These are phyloP conservation scores for Leptomonas pyrrhocoris DNA, from an alignment of 208 protist genomes.

Conservation along the genomic window DNA sequence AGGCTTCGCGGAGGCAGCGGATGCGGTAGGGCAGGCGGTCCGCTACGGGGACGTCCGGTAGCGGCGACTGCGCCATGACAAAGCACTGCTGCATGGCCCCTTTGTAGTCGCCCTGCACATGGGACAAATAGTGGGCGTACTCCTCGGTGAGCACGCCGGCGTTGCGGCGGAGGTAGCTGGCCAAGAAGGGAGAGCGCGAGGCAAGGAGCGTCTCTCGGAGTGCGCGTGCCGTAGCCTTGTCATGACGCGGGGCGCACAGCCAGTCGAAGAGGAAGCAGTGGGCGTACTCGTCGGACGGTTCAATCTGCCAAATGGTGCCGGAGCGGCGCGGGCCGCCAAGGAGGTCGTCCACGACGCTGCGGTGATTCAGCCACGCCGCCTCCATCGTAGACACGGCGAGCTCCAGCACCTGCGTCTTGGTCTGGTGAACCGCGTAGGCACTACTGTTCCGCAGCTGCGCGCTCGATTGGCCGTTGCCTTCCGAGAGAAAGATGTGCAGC, in stretches of 20 bases:
- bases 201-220: conserved; percentile 75
- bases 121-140: conserved; percentile 83
- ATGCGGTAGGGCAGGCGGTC: conserved; percentile 78
- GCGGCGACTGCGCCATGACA: conserved; percentile 64
- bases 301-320: conserved; percentile 86
- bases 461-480: conserved; percentile 17
- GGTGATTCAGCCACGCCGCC: conserved; percentile 77
- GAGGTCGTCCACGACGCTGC: conserved; percentile 76
- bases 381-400: conserved; percentile 60
- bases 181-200: conserved; percentile 71
- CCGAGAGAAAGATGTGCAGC: conserved; percentile 60
- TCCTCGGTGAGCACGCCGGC: conserved; percentile 55
- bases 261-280: conserved; percentile 90
- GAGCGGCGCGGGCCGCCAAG: conserved; percentile 76
- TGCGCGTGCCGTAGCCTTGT: conserved; percentile 46
- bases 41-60: conserved; percentile 56
- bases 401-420: conserved; percentile 67
- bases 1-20: conserved; percentile 69
- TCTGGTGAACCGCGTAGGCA: conserved; percentile 52
- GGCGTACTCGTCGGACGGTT: conserved; percentile 83
- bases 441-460: conserved; percentile 24
- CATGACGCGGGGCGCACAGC: conserved; percentile 71
- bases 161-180: conserved; percentile 73
- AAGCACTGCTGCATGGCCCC: conserved; percentile 80
- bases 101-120: conserved; percentile 57